Percentiles rank a stretch among this genome's conserved stretches.
phyloP scores from a whole-genome alignment of 2,329 filamentous ascomycete genomes.

The Cladosporium oxysporum region DNA sequence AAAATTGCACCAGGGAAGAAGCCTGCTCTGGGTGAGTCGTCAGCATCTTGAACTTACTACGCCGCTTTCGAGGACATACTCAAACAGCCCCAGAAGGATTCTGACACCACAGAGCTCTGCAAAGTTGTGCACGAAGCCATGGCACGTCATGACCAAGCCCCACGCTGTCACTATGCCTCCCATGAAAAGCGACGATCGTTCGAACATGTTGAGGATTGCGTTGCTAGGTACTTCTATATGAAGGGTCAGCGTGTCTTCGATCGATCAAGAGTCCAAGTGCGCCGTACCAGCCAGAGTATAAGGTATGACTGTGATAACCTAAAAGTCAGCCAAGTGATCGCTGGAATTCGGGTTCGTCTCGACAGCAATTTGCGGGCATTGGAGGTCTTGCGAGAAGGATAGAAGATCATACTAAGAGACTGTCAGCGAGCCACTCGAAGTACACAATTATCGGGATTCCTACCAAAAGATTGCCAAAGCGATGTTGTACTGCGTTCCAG shows the following conservation, averaged over 20 bases:
- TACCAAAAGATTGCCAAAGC: slow-evolving; percentile 35
- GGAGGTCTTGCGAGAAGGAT: background rate
- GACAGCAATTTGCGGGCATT: background rate
- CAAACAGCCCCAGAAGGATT: slow-evolving; percentile 41
- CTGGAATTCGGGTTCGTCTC: background rate
- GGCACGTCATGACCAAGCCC: slow-evolving; percentile 37
- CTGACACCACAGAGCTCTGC: slow-evolving; percentile 36
- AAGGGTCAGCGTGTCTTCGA: slow-evolving; percentile 37
- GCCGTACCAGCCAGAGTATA: slow-evolving; percentile 11
- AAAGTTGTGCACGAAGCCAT: slow-evolving; percentile 54
- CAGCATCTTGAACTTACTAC: slow-evolving; percentile 41
- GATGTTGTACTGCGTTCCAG: slow-evolving; percentile 20
- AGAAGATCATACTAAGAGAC: background rate
- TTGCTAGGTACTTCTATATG: slow-evolving; percentile 49
- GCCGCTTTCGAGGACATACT: slow-evolving; percentile 33
- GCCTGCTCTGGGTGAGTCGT: slow-evolving; percentile 51
- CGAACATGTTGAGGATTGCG: slow-evolving; percentile 47
- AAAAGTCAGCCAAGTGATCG: background rate
- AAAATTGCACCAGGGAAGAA: slow-evolving; percentile 53
- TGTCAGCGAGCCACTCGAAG: background rate
- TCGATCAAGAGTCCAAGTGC: background rate
- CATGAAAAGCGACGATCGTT: slow-evolving; percentile 46
- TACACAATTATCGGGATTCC: background rate
- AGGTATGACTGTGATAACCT: background rate
- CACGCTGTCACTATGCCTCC: slow-evolving; percentile 36